These are phyloP conservation scores for Moricandia arvensis DNA, from an alignment of 345 rosid species.

Conservation along the genomic window DNA sequence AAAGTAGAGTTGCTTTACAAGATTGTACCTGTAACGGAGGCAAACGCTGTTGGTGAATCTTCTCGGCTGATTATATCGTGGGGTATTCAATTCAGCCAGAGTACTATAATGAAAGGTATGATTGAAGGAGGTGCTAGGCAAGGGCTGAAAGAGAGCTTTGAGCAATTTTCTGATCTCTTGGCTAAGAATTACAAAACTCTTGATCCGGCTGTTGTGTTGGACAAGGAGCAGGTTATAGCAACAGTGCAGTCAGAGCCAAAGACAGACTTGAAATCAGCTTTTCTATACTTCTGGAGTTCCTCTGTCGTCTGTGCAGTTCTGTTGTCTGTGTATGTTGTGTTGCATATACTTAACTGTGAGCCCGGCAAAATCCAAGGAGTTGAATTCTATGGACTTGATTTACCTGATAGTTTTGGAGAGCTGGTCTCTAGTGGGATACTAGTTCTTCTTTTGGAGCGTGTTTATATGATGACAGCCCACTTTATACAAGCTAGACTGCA, in stretches of 20 bases:
- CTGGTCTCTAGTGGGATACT: constrained; percentile 57
- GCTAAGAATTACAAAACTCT: constrained; percentile 49
- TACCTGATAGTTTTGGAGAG: constrained; percentile 93
- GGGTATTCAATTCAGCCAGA: constrained; percentile 66
- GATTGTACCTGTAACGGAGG: constrained; percentile 56
- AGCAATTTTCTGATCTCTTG: constrained; percentile 55
- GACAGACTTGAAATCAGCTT: constrained; percentile 63
- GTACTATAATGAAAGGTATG: constrained; percentile 77
- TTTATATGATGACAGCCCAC: constrained; percentile 58
- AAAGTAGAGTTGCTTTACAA: constrained; percentile 73
- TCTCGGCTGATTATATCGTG: constrained; percentile 66
- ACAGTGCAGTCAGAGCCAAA: constrained; percentile 60
- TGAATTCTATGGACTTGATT: constrained; percentile 70
- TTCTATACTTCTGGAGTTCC: constrained; percentile 64
- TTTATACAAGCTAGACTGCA: constrained; percentile 70
- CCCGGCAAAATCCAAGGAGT: constrained; percentile 58
- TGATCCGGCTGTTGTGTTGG: constrained; percentile 39
- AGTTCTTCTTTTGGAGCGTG: constrained; percentile 60
- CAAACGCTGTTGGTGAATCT: constrained; percentile 53
- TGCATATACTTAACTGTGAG: constrained; percentile 58
- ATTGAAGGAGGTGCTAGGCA: constrained; percentile 83
- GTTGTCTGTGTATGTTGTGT: constrained; percentile 52
- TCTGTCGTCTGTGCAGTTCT: constrained; percentile 55
- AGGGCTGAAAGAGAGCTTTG: constrained; percentile 78
- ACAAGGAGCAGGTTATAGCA: constrained; percentile 58